These are phyloP conservation scores for Podila verticillata DNA, from an alignment of 192 early-diverging fungal genomes.

Conservation along the genomic window DNA sequence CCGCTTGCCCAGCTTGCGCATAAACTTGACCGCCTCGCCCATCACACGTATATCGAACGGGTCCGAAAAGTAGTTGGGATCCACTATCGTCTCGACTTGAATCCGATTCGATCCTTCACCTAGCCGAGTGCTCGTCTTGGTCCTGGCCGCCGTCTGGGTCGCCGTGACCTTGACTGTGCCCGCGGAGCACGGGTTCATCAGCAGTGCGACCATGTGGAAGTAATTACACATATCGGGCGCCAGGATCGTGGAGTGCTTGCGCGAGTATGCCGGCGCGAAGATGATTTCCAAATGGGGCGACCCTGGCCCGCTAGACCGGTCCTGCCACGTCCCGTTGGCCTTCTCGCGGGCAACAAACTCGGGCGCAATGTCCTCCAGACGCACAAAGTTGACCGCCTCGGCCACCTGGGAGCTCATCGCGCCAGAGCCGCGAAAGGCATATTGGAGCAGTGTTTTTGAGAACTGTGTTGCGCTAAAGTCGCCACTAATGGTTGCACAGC, in stretches of 20 bases:
- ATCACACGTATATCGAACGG: constrained; percentile 33
- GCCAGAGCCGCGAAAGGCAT: neutral
- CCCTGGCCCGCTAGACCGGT: neutral
- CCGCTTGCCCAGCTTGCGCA: constrained; percentile 11
- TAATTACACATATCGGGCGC: constrained; percentile 18
- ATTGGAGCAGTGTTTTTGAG: neutral
- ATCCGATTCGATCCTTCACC: neutral
- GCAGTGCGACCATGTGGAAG: constrained; percentile 13
- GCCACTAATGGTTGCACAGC: neutral
- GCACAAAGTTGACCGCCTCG: neutral
- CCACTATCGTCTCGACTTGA: constrained; percentile 26
- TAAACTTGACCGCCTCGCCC: constrained; percentile 27
- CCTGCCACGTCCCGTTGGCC: neutral
- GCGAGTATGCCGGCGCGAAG: constrained; percentile 14
- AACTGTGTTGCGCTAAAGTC: neutral
- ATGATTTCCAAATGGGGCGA: constrained; percentile 19
- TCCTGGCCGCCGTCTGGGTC: constrained; percentile 8
- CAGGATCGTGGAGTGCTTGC: neutral
- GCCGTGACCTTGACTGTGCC: constrained; percentile 34
- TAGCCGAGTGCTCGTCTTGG: neutral
- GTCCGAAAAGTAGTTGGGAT: constrained; percentile 40
- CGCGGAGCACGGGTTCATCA: constrained; percentile 31
- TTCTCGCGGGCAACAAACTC: constrained; percentile 6
- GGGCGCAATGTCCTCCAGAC: constrained; percentile 2
- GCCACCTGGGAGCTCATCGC: neutral